Base-by-base conservation (phyloP, 805 yeast genomes). In the Tetrapisispora fleetii region DNA sequence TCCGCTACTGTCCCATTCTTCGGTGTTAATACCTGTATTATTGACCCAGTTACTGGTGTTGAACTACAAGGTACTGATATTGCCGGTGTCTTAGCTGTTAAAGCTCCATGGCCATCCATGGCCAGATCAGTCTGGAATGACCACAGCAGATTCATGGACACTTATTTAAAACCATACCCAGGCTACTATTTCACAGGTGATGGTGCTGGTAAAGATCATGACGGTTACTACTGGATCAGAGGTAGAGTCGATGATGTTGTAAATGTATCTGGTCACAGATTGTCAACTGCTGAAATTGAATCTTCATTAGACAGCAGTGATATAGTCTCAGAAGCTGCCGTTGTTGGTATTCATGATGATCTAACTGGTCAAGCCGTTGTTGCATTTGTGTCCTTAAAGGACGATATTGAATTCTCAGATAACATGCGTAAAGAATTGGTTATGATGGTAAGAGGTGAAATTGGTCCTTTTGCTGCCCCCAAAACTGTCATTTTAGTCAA, bases 241-340 rank as follows among this genome's bases (percentile, higher is more conserved):
- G 99, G 99, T 61, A 84, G 99, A 70, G 97, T 93, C 54, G 98
- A 93, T 67, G 99, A 93, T 62, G 98, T 93, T 51, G 99, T 91
- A 57, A 93, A 93, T 64, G 98, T 93, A 37, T 83, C 95, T 47
- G 99, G 99, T 57, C 99, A 93, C 72, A 83, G 99, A 69, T 77
- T 93, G 57, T 88, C 97, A n/a, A 91, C 99, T 42, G 95, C 98
- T 22, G 99, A 93, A 72, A 93, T 93, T 58, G 99, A 93, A 72
- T 84, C 96, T 40, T 93, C 95, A 36, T 74, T 90, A 59, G 76
- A 81, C 55, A 89, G 83, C 63, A 88, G 87, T 70, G 74, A 74
- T 36, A 73, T 77, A 55, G 96, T 93, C 47, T 84, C 88, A 42
- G 99, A 93, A 72, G 75, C 91, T 58, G 99, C 99, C n/a, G 98